These are phyloP conservation scores for Alternaria metachromatica DNA, from an alignment of 2,329 filamentous ascomycete species.

Conservation along the genomic window DNA sequence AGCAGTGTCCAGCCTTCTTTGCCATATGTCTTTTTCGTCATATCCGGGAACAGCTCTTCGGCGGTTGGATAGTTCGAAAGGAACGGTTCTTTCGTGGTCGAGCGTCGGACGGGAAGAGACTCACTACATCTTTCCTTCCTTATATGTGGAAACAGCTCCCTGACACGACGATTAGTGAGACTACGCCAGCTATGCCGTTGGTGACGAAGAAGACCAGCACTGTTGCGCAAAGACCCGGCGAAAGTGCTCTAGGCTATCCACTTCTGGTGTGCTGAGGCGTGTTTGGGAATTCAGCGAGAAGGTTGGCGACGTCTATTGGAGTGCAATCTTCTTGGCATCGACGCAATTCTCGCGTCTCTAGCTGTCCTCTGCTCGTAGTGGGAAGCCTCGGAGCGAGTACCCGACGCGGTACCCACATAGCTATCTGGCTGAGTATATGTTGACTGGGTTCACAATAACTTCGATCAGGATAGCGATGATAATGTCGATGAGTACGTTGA, in stretches of 20 bases:
- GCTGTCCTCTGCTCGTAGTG: neutral
- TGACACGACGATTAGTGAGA: conserved; percentile 95
- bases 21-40: neutral
- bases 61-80: neutral
- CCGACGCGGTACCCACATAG: neutral
- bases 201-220: conserved; percentile 91
- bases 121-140: neutral
- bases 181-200: conserved; percentile 90
- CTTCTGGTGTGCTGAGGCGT: conserved; percentile 14
- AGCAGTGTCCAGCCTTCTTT: neutral
- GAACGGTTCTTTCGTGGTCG: neutral
- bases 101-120: neutral
- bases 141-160: too few relatives aligned
- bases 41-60: neutral
- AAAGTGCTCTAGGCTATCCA: too few relatives aligned
- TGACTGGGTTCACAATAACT: neutral
- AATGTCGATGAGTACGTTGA: neutral
- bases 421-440: neutral
- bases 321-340: neutral
- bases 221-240: conserved; percentile 69
- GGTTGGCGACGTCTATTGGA: neutral
- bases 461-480: neutral
- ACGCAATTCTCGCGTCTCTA: neutral
- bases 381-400: neutral
- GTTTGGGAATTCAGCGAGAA: too few relatives aligned